Evolutionary conservation across 164 flowering plant genomes (phyloP).

Genomic region (Vitis rupestris): DNA sequence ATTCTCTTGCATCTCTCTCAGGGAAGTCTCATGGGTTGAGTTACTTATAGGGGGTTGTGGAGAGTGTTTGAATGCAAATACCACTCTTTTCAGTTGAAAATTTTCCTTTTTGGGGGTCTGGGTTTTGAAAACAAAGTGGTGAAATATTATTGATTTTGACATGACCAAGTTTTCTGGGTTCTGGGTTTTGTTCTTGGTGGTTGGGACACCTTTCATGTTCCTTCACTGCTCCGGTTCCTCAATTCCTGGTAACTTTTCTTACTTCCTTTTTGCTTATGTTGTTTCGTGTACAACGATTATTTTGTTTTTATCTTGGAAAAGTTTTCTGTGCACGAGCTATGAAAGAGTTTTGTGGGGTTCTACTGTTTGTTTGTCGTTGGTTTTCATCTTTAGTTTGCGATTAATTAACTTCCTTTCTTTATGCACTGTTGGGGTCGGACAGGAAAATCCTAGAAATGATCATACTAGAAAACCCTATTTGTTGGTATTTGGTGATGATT

Average conservation of each 20-base stretch:
- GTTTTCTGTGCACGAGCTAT: not conserved
- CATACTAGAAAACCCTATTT: too few species aligned
- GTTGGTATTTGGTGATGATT: too few species aligned
- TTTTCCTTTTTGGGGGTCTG: not conserved
- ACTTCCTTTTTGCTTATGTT: not conserved
- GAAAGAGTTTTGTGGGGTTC: too few species aligned
- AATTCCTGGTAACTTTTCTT: conserved; percentile 18
- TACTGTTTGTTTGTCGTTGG: too few species aligned
- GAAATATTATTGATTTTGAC: not conserved
- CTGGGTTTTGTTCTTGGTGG: conserved; percentile 25
- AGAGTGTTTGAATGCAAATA: not conserved
- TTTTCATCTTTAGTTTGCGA: too few species aligned
- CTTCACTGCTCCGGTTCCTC: conserved; percentile 16
- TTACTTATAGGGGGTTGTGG: not conserved
- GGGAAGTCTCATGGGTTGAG: not conserved
- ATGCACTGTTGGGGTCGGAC: too few species aligned
- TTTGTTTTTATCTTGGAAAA: not conserved
- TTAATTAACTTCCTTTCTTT: too few species aligned
- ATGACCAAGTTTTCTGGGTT: conserved; percentile 33
- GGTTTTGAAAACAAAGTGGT: not conserved
- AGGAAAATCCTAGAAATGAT: too few species aligned
- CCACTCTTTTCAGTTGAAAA: not conserved
- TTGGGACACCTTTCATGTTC: conserved; percentile 26
- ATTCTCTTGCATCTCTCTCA: not conserved
- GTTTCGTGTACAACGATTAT: not conserved